Percentiles rank a stretch among this genome's conserved stretches.
These are phyloP conservation scores for Cyamopsis tetragonoloba DNA, from an alignment of 306 rosid species.

Conservation along the genomic window DNA sequence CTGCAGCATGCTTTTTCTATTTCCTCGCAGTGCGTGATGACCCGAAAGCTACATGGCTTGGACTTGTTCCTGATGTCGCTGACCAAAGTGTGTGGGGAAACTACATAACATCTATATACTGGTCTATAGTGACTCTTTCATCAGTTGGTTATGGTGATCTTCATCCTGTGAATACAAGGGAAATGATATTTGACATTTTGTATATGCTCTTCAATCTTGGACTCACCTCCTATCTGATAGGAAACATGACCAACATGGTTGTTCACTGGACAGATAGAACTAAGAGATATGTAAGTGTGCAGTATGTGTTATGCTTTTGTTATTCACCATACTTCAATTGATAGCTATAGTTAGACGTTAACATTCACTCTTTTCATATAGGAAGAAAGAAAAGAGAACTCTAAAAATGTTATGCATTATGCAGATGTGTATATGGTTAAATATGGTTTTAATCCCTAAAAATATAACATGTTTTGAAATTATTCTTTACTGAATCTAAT, in stretches of 20 bases:
- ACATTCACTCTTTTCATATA: neutral
- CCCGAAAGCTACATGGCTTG: slow-evolving; percentile 49
- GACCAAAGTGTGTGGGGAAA: slow-evolving; percentile 18
- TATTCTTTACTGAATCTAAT: too few species aligned
- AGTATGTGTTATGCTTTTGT: neutral
- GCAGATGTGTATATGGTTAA: too few species aligned
- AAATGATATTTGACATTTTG: slow-evolving; percentile 49
- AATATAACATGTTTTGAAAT: too few species aligned
- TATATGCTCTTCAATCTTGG: slow-evolving; percentile 64
- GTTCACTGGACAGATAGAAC: slow-evolving; percentile 74
- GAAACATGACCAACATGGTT: slow-evolving; percentile 88
- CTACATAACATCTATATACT: slow-evolving; percentile 59
- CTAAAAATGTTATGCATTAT: neutral
- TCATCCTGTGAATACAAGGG: slow-evolving; percentile 61
- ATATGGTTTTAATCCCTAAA: too few species aligned
- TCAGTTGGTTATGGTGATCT: slow-evolving; percentile 82
- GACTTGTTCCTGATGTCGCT: slow-evolving; percentile 1
- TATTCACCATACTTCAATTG: neutral
- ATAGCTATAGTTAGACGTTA: neutral
- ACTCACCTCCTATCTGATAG: slow-evolving; percentile 64
- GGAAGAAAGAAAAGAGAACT: neutral
- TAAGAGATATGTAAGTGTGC: slow-evolving; percentile 61
- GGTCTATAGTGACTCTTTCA: slow-evolving; percentile 68
- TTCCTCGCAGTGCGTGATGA: slow-evolving; percentile 39
- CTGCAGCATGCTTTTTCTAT: slow-evolving; percentile 63